Evolutionary conservation across 148 eudicot species (phyloP), one percentile per base, ranked within the genome.

Genomic region (Rhododendron vialii): DNA sequence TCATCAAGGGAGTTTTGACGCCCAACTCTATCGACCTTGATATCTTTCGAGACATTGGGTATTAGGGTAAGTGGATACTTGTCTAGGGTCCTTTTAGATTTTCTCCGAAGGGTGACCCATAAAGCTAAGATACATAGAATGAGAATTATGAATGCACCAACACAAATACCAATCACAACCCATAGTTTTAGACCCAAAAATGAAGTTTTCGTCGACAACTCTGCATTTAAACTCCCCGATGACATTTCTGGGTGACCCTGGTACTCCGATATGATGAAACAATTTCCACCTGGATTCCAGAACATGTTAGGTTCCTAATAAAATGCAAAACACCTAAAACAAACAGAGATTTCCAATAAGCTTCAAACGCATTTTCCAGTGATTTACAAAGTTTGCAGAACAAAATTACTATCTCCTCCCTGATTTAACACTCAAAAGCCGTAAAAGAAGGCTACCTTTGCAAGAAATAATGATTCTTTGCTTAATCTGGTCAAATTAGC

Each of bases 31-130:
- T 94, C 98, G 65, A 96, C 94, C 83, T 87, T 86, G 82, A 96
- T 96, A 74, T 96, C 99, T 89, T 96, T 96, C 17, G 98, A 86
- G 20, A 93, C 90, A 89, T 92, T 93, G 2, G 99, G 99, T 86
- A 95, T 96, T 85, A 94, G 94, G 69, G 89, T 84, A 83, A 81
- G 82, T 26, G 88, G 35, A 74, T 89, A 90, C 75, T 89, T 92
- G 83, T 89, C 90, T 18, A 85, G 43, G 48, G 87, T 86, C 78
- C 91, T 90, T 85, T 90, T 88, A 83, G 96, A 92, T 86, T 90
- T 95, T 78, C 92, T 90, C 48, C 94, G 88, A 41, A 87, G 92
- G 43, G 90, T 87, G 80, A 90, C 86, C 96, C 96, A 95, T 57
- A 90, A 84, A 0, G 95, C 91, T 85, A 95, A 79, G 83, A 93